Conservation (phyloP, 2,329 filamentous ascomycete species). For the Pezicula rhizophila region DNA sequence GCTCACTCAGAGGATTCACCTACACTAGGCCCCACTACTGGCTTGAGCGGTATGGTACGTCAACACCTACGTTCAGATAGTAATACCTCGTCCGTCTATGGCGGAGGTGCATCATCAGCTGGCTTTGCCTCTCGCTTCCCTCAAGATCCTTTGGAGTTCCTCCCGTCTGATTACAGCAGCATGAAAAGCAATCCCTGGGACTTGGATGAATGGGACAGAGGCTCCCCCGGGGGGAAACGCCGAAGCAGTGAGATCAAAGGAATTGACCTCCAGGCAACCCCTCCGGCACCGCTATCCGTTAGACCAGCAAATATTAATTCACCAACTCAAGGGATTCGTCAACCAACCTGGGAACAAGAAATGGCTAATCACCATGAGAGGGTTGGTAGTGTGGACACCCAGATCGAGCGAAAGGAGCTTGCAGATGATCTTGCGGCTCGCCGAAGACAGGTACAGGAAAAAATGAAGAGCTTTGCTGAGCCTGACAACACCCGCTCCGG, state of each 20-base stretch:
- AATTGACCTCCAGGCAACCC: slow-evolving; percentile 8
- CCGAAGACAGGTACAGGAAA: slow-evolving; percentile 66
- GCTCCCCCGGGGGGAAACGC: slow-evolving; percentile 10
- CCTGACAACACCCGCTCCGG: slow-evolving; percentile 45
- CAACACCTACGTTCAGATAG: slow-evolving; percentile 81
- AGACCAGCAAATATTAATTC: slow-evolving; percentile 11
- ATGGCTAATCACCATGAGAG: slow-evolving; percentile 34
- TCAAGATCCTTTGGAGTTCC: slow-evolving; percentile 25
- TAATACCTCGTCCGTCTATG: slow-evolving; percentile 74
- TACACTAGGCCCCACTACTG: slow-evolving; percentile 64
- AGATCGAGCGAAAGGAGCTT: slow-evolving; percentile 62
- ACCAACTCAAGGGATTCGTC: slow-evolving; percentile 6
- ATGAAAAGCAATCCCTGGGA: slow-evolving; percentile 41
- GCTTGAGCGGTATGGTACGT: slow-evolving; percentile 74
- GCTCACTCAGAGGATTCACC: slow-evolving; percentile 57
- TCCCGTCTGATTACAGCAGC: slow-evolving; percentile 27
- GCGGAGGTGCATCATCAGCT: slow-evolving; percentile 34
- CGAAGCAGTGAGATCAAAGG: slow-evolving; percentile 10
- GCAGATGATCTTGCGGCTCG: slow-evolving; percentile 66
- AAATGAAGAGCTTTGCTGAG: slow-evolving; percentile 63
- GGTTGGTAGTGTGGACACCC: slow-evolving; percentile 42
- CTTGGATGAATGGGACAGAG: slow-evolving; percentile 24
- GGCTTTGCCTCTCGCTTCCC: slow-evolving; percentile 35
- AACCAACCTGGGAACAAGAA: slow-evolving; percentile 24
- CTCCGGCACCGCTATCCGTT: slow-evolving; percentile 8